A percentile compares a stretch with the other conserved stretches of the same genome.
Evolutionary conservation across 129 eudicot species (phyloP).

Genomic region (Glebionis coronaria): DNA sequence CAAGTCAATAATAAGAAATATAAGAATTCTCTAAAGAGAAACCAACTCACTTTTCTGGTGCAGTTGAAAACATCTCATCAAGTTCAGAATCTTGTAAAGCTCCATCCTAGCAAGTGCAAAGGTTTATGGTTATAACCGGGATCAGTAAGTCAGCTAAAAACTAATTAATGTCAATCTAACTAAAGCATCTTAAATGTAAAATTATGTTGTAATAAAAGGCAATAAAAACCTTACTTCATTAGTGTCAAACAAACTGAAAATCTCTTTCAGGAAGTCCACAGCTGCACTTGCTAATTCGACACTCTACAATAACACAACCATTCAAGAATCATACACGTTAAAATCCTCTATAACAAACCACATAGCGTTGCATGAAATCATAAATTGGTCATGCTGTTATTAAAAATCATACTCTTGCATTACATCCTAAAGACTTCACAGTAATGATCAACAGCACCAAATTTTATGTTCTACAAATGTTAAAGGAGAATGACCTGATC

Average conservation of each 20-base stretch:
- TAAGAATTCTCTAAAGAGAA: conserved; percentile 23
- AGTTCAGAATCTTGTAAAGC: conserved; percentile 66
- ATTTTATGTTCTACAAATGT: conserved; percentile 1
- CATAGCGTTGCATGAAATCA: conserved; percentile 3
- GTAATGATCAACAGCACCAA: conserved; percentile 12
- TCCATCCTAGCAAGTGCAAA: conserved; percentile 65
- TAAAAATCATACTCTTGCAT: conserved; percentile 1
- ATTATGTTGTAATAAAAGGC: conserved; percentile 2
- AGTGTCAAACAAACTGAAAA: conserved; percentile 71
- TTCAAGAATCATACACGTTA: not conserved
- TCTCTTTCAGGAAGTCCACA: conserved; percentile 71
- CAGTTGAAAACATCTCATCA: conserved; percentile 91
- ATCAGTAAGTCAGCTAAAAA: conserved; percentile 16
- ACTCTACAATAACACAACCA: conserved; percentile 53
- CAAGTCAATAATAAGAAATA: conserved; percentile 7
- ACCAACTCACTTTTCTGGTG: conserved; percentile 77
- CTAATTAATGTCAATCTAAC: conserved; percentile 8
- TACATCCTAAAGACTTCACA: conserved; percentile 1
- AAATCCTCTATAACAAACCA: not conserved
- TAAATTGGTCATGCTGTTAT: not conserved
- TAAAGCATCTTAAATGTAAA: not conserved
- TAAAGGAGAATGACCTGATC: conserved; percentile 66
- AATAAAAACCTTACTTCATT: conserved; percentile 52
- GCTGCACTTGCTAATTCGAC: conserved; percentile 84
- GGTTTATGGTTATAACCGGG: conserved; percentile 12